These are phyloP conservation scores for Graphilbum ipis-grandicollis DNA, from an alignment of 2,329 filamentous ascomycete genomes.

Conservation along the genomic window DNA sequence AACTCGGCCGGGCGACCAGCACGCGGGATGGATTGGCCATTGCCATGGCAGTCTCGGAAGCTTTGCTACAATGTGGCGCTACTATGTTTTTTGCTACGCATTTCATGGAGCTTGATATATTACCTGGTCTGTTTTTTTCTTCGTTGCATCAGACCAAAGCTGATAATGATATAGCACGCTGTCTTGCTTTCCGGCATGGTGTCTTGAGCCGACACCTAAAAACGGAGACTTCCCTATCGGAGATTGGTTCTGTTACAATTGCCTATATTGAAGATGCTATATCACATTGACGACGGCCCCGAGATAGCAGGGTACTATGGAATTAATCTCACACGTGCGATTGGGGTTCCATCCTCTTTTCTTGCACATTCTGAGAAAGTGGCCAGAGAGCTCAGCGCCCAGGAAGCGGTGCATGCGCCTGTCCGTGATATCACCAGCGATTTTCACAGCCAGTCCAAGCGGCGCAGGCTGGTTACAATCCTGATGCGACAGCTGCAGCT, in stretches of 20 bases:
- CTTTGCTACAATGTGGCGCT: conserved; percentile 60
- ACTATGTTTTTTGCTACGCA: conserved; percentile 90
- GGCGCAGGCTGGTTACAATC: conserved; percentile 61
- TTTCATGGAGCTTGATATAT: conserved; percentile 54
- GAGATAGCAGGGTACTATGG: conserved; percentile 65
- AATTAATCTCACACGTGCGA: conserved; percentile 57
- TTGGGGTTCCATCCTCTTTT: conserved; percentile 53
- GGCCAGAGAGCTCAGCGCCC: conserved; percentile 40
- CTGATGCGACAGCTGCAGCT: conserved; percentile 40
- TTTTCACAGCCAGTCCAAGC: conserved; percentile 18
- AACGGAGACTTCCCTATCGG: conserved; percentile 38
- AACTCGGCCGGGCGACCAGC: conserved; percentile 81
- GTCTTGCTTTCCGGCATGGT: conserved; percentile 56
- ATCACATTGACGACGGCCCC: conserved; percentile 59
- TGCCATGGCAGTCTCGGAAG: conserved; percentile 78
- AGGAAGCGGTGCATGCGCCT: conserved; percentile 28
- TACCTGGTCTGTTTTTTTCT: conserved; percentile 5
- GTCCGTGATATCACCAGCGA: too few species aligned
- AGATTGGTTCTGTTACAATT: conserved; percentile 19
- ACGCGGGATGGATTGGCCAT: conserved; percentile 79
- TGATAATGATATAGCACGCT: conserved; percentile 30
- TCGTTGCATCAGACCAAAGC: not conserved
- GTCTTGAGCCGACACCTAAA: conserved; percentile 71
- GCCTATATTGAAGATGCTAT: conserved; percentile 67
- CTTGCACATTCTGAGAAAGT: conserved; percentile 52